A percentile compares a stretch with the other conserved stretches of the same genome.
phyloP scores from a whole-genome alignment of 371 early-diverging fungal species.

The Rhizopus sp. region DNA sequence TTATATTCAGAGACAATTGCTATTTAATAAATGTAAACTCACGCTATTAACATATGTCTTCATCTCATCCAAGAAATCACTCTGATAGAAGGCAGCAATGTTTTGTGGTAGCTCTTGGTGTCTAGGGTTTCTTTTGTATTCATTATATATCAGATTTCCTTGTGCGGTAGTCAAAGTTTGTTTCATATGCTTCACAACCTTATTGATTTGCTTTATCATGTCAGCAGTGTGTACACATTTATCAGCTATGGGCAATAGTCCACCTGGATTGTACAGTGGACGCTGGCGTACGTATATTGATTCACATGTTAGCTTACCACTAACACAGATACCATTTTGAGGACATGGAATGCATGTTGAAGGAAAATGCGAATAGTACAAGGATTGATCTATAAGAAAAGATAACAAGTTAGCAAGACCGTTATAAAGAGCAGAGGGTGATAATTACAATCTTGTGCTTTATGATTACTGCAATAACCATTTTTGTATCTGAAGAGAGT shows the following conservation, averaged over 20 bases:
- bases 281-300: conserved; percentile 17
- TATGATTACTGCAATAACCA: conserved; percentile 21
- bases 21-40: neutral
- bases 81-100: neutral
- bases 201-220: conserved; percentile 13
- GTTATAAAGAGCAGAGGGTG: conserved; percentile 21
- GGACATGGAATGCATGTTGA: conserved; percentile 30
- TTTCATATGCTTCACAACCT: conserved; percentile 19
- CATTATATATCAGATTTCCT: conserved; percentile 18
- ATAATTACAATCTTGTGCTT: conserved; percentile 29
- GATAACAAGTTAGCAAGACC: neutral
- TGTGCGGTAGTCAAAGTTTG: conserved; percentile 11
- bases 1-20: neutral
- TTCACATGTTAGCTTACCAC: conserved; percentile 20
- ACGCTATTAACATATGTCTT: neutral
- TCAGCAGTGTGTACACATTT: conserved; percentile 25
- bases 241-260: conserved; percentile 22
- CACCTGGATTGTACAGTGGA: conserved; percentile 17
- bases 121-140: conserved; percentile 6
- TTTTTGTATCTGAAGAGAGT: neutral
- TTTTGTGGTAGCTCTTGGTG: neutral
- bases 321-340: conserved; percentile 17
- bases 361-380: conserved; percentile 7
- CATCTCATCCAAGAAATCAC: conserved; percentile 9
- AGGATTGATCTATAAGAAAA: neutral